Percentiles rank a stretch among this genome's conserved stretches.
Evolutionary conservation across 2,329 filamentous ascomycete species (phyloP).

Genomic region (Periconia sp.): DNA sequence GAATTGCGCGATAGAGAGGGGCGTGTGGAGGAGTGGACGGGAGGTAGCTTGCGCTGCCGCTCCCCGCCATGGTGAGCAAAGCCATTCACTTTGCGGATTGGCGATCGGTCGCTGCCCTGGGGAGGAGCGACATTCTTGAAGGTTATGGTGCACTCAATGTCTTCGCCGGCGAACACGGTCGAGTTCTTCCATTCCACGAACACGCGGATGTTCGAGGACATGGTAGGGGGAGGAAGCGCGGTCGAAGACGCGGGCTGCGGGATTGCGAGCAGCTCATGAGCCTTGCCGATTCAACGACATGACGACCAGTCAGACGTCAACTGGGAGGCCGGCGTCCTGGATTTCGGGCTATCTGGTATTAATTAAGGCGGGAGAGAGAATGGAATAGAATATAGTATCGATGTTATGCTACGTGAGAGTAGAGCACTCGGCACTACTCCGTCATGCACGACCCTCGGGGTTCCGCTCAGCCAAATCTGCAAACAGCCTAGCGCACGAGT

Average conservation of each 20-base stretch:
- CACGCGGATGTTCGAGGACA: conserved; percentile 76
- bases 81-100: conserved; percentile 38
- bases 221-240: conserved; percentile 31
- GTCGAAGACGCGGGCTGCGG: conserved; percentile 28
- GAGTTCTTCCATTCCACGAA: conserved; percentile 94
- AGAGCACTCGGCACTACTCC: background rate
- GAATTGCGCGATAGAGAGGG: conserved; percentile 41
- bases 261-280: conserved; percentile 34
- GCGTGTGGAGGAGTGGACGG: conserved; percentile 38
- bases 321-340: background rate
- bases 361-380: background rate
- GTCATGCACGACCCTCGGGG: background rate
- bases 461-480: background rate
- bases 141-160: conserved; percentile 92
- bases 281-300: conserved; percentile 28
- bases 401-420: background rate
- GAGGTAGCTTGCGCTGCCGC: conserved; percentile 43
- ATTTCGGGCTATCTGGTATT: too few relatives aligned
- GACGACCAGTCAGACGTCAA: conserved; percentile 19
- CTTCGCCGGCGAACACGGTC: conserved; percentile 94
- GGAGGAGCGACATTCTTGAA: conserved; percentile 80
- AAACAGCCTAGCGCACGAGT: background rate
- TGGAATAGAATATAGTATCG: background rate
- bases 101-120: conserved; percentile 35
- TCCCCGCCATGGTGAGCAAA: conserved; percentile 34